A percentile compares a stretch with the other conserved stretches of the same genome.
Conservation (phyloP, 2,329 filamentous ascomycete genomes). For the Didymella arachidicola region DNA sequence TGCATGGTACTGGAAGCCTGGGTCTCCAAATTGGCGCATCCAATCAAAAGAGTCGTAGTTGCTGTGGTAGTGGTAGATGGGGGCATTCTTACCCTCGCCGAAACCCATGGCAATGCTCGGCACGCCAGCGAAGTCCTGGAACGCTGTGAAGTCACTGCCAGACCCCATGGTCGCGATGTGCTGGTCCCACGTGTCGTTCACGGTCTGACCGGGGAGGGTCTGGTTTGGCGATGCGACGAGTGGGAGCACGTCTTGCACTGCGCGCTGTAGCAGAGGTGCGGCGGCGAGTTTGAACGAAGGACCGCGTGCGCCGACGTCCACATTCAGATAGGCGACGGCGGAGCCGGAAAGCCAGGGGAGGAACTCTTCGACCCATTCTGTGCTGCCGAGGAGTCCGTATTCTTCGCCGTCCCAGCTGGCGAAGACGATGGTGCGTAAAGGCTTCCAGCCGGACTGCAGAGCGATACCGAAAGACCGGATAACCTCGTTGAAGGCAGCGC, state of each 20-base stretch:
- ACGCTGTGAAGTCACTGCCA: conserved; percentile 61
- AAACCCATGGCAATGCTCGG: conserved; percentile 59
- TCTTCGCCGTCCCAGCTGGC: conserved; percentile 75
- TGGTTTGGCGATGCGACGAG: conserved; percentile 68
- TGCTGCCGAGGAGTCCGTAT: conserved; percentile 84
- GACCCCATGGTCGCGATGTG: conserved; percentile 64
- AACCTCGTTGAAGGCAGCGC: conserved; percentile 79
- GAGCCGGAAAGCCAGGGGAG: conserved; percentile 78
- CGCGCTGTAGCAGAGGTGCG: conserved; percentile 77
- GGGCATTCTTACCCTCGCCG: conserved; percentile 43
- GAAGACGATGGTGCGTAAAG: conserved; percentile 88
- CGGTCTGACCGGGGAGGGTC: conserved; percentile 71
- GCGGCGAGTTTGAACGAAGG: conserved; percentile 70
- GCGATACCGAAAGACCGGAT: conserved; percentile 77
- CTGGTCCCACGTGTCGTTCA: conserved; percentile 68
- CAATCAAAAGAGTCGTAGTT: conserved; percentile 87
- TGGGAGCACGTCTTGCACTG: conserved; percentile 56
- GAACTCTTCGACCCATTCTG: conserved; percentile 93
- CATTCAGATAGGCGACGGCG: conserved; percentile 84
- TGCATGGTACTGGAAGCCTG: conserved; percentile 65
- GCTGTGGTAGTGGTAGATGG: conserved; percentile 79
- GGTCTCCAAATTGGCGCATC: conserved; percentile 82
- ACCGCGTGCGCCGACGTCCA: conserved; percentile 77
- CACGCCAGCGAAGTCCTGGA: conserved; percentile 62
- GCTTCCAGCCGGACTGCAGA: conserved; percentile 78